These are phyloP conservation scores for Fusarium fujikuroi DNA, from an alignment of 2,329 filamentous ascomycete genomes.

Conservation along the genomic window DNA sequence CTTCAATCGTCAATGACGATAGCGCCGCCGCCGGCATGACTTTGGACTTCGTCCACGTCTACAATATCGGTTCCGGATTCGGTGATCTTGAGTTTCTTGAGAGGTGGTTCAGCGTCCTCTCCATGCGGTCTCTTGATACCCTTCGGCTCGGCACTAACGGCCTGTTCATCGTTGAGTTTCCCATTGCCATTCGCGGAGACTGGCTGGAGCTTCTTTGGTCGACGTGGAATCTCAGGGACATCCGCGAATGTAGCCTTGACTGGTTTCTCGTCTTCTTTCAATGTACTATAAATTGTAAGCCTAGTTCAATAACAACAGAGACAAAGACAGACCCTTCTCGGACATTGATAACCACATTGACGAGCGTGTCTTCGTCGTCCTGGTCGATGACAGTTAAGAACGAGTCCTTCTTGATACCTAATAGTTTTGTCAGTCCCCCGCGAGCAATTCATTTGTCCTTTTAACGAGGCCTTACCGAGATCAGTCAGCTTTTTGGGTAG, in stretches of 20 bases:
- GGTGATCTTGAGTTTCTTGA: constrained; percentile 62
- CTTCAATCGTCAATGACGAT: constrained; percentile 73
- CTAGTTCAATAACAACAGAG: background rate
- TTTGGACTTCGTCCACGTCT: constrained; percentile 57
- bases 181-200: constrained; percentile 54
- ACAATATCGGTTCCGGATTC: constrained; percentile 55
- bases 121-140: constrained; percentile 59
- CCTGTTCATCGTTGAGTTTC: constrained; percentile 58
- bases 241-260: constrained; percentile 60
- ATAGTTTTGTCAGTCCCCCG: constrained; percentile 27
- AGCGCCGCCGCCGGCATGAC: constrained; percentile 59
- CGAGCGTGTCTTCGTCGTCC: constrained; percentile 76
- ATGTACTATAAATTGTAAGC: constrained; percentile 53
- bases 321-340: constrained; percentile 65
- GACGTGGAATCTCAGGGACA: constrained; percentile 63
- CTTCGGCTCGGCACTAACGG: constrained; percentile 47
- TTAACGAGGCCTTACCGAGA: constrained; percentile 65
- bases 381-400: constrained; percentile 90
- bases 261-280: constrained; percentile 61
- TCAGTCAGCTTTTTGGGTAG: constrained; percentile 81
- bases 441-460: background rate
- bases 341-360: constrained; percentile 82
- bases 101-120: constrained; percentile 55
- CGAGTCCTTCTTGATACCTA: constrained; percentile 75
- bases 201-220: constrained; percentile 56